Evolutionary conservation across 768 basidiomycete species (phyloP).

Genomic region (Podaxis pistillaris): DNA sequence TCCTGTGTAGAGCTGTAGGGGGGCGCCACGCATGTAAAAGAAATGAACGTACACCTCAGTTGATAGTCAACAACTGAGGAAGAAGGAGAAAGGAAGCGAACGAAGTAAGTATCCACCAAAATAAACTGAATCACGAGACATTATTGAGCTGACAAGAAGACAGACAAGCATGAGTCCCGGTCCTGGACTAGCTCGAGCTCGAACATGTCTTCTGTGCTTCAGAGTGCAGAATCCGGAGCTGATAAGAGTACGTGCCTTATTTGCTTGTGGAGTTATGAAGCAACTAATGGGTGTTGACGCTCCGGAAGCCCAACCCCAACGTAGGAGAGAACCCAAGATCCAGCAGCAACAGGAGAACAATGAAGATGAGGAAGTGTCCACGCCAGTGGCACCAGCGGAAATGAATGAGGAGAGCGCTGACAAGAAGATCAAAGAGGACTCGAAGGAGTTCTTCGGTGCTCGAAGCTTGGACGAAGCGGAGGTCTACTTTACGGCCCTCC

Average conservation of each 20-base stretch:
- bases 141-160: constrained; percentile 73
- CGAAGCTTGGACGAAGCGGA: constrained; percentile 87
- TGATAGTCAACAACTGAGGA: no score
- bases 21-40: no score
- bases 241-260: constrained; percentile 45
- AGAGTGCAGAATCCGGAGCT: constrained; percentile 58
- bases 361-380: constrained; percentile 50
- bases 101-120: no score
- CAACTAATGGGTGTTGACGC: constrained; percentile 21
- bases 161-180: constrained; percentile 63
- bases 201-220: constrained; percentile 89
- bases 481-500: constrained; percentile 76
- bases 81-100: no score
- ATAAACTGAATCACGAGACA: constrained; percentile 38
- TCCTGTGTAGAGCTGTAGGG: no score
- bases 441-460: constrained; percentile 83
- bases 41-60: no score
- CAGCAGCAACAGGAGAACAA: constrained; percentile 49
- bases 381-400: constrained; percentile 29
- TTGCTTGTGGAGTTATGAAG: background rate
- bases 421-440: constrained; percentile 78
- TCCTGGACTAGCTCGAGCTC: constrained; percentile 76
- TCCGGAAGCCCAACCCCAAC: constrained; percentile 51
- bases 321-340: constrained; percentile 52
- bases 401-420: constrained; percentile 69